Evolutionary conservation across 2,329 filamentous ascomycete genomes (phyloP).

Genomic region (Chrysosphaeria jannelii): DNA sequence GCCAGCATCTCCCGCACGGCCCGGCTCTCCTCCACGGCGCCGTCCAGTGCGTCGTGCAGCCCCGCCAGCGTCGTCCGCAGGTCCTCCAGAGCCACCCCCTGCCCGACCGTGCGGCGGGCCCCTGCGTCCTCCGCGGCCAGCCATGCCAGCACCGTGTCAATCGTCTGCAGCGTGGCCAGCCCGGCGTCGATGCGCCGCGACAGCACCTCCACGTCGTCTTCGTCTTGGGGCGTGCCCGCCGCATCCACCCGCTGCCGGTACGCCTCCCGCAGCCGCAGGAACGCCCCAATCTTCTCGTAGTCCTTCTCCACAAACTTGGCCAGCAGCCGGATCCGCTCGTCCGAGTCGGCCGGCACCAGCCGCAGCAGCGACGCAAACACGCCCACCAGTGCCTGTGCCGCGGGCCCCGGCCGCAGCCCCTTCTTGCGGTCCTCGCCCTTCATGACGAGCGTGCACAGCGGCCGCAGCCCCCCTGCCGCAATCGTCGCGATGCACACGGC

Average conservation of each 20-base stretch:
- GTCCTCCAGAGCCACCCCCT: conserved; percentile 14
- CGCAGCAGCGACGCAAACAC: conserved; percentile 65
- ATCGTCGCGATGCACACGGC: conserved; percentile 48
- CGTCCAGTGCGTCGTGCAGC: conserved; percentile 17
- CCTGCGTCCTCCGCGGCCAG: conserved; percentile 67
- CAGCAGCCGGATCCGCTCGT: conserved; percentile 50
- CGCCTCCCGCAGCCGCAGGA: conserved; percentile 40
- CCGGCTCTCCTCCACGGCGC: conserved; percentile 24
- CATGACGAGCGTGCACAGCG: conserved; percentile 64
- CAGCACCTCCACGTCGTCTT: conserved; percentile 38
- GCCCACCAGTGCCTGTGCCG: conserved; percentile 52
- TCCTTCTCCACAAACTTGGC: conserved; percentile 93
- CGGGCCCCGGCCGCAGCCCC: conserved; percentile 24
- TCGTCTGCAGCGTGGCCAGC: conserved; percentile 50
- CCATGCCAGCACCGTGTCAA: conserved; percentile 74
- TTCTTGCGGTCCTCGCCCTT: conserved; percentile 20
- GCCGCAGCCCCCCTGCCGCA: conserved; percentile 59
- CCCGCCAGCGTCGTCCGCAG: conserved; percentile 38
- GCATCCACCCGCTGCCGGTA: conserved; percentile 31
- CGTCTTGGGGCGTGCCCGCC: conserved; percentile 16
- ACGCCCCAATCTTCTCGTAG: conserved; percentile 52
- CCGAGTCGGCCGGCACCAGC: conserved; percentile 44
- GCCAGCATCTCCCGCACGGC: conserved; percentile 23
- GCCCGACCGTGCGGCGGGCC: conserved; percentile 28
- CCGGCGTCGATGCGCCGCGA: conserved; percentile 55